Base-by-base conservation (phyloP, 2,329 filamentous ascomycete species). In the Rutstroemia sp. region DNA sequence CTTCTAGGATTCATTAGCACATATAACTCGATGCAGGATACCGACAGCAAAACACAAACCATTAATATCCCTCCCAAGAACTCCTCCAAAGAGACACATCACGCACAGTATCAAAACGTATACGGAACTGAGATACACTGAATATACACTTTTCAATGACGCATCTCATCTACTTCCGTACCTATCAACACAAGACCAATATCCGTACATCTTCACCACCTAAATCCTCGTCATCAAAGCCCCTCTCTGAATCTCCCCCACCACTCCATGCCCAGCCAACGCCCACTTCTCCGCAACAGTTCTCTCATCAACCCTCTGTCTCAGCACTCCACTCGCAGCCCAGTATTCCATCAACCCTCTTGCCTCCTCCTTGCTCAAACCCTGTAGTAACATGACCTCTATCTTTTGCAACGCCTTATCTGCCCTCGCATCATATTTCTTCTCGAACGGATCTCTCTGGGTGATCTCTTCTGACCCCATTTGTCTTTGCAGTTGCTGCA, bases 271-370 rank as follows among this genome's bases (percentile, higher is more conserved):
- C 21, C 90, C 90, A 49, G 85, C 83, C 64, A 96, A 70, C 49
- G 84, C 85, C 91, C 92, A 95, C 74, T 90, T 89, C 77, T 95
- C 88, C 21, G 80, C 78, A 38, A 96, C 86, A 60, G 80, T 78
- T 61, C 75, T 76, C 67, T 92, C 85, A 66, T 88, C 85, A 50
- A 96, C 78, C 47, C 76, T 78, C 59, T 81, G 77, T 61, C 88
- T 81, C 68, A 95, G 70, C 69, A 96, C 77, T 12, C 92, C 94
- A 71, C 90, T 95, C 38, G 82, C 83, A 5, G 90, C 91, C 78
- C 92, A 97, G 74, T 96, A 97, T 75, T 96, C 91, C 83, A 97
- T 86, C 64, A 95, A 76, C 0, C 83, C 79, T 58, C 86, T 81
- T 10, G 89, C 85, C 73, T 97, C 92, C 9, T 12, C 73, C 72